Evolutionary conservation across 805 yeast genomes (phyloP).

Genomic region (Teunomyces kruisii): DNA sequence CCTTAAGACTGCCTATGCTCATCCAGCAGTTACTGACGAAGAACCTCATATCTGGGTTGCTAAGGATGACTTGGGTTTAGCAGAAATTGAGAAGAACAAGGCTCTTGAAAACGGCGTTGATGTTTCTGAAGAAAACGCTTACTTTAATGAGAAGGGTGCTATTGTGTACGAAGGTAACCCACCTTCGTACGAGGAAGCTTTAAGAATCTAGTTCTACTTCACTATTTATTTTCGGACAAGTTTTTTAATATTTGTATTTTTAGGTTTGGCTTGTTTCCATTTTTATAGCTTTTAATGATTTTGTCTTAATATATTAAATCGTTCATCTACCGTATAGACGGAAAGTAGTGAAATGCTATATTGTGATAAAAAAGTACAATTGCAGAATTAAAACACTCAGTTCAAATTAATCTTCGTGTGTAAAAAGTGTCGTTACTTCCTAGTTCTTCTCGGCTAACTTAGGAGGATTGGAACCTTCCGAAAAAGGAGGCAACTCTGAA

Average conservation of each 20-base stretch:
- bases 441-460: conserved; percentile 2
- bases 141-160: conserved; percentile 56
- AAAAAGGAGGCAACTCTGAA: conserved; percentile 13
- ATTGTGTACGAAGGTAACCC: conserved; percentile 61
- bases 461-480: conserved; percentile 13
- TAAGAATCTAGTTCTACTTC: conserved; percentile 27
- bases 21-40: conserved; percentile 56
- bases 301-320: conserved; percentile 4
- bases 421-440: background rate
- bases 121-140: conserved; percentile 58
- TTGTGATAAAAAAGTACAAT: background rate
- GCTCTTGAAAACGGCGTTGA: conserved; percentile 55
- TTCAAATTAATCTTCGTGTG: background rate
- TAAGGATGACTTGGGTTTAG: conserved; percentile 65
- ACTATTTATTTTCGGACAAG: background rate
- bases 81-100: conserved; percentile 55
- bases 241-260: background rate
- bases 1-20: conserved; percentile 45
- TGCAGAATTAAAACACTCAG: background rate
- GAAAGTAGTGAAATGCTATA: background rate
- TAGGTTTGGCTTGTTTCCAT: background rate
- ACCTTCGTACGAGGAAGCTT: conserved; percentile 60
- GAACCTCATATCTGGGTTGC: conserved; percentile 73
- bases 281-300: background rate
- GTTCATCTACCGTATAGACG: background rate